A percentile compares a stretch with the other conserved stretches of the same genome.
These are phyloP conservation scores for Cutaneotrichosporon cutaneum DNA, from an alignment of 1,284 basidiomycete genomes.

Conservation along the genomic window DNA sequence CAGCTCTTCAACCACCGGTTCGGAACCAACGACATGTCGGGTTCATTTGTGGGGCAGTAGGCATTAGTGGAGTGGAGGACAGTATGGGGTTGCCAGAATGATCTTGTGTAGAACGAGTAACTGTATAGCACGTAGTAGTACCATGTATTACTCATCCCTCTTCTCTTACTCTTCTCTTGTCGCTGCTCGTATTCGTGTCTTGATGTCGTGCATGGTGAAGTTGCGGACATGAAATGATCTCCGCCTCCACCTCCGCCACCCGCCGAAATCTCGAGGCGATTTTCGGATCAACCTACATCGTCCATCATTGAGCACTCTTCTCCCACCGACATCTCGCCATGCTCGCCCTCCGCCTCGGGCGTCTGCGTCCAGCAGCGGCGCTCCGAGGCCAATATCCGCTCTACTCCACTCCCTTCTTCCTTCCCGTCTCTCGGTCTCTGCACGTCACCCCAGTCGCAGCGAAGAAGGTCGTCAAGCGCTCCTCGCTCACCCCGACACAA, in stretches of 20 bases:
- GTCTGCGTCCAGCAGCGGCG: not conserved
- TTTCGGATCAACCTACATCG: not conserved
- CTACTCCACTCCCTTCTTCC: not conserved
- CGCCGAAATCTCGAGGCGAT: not conserved
- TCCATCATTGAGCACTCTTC: not conserved
- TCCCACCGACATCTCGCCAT: not conserved
- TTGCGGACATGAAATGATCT: not conserved
- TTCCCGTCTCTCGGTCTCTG: not conserved
- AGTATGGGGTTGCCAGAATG: not conserved
- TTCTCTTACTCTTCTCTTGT: not conserved
- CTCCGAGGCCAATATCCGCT: not conserved
- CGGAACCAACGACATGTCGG: not conserved
- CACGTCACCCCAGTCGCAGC: not conserved
- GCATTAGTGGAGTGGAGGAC: not conserved
- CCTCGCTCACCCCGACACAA: not conserved
- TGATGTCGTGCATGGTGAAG: too few species aligned
- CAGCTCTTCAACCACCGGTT: not conserved
- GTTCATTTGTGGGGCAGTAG: not conserved
- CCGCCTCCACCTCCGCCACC: not conserved
- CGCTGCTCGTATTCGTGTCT: too few species aligned
- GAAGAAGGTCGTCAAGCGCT: slow-evolving; percentile 2
- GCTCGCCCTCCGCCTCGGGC: slow-evolving; percentile 10
- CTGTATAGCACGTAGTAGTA: not conserved
- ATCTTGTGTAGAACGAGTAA: not conserved
- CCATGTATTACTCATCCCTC: not conserved